These are phyloP conservation scores for Chytriomyces confervae DNA, from an alignment of 192 early-diverging fungal species.

Conservation along the genomic window DNA sequence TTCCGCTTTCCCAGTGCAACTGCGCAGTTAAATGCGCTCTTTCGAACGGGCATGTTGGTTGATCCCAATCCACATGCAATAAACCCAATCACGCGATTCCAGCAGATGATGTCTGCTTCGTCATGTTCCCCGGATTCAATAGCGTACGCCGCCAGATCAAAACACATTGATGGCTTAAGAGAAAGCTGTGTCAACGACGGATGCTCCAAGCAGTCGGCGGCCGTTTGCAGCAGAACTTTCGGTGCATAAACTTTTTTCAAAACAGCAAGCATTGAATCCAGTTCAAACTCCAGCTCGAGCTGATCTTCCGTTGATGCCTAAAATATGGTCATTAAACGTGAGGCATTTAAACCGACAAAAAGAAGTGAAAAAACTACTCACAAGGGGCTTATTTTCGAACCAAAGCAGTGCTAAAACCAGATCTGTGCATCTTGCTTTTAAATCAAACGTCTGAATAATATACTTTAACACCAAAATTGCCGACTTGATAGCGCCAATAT, in stretches of 20 bases:
- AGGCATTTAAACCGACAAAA: neutral
- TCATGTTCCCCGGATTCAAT: neutral
- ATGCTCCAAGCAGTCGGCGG: neutral
- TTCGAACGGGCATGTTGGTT: constrained; percentile 6
- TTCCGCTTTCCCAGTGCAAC: constrained; percentile 17
- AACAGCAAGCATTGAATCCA: neutral
- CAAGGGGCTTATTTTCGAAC: neutral
- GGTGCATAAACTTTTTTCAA: constrained; percentile 14
- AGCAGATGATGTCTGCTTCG: neutral
- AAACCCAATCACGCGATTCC: constrained; percentile 5
- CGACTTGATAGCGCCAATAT: neutral
- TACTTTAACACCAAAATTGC: neutral
- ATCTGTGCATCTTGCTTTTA: neutral
- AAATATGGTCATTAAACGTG: neutral
- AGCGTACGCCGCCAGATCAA: constrained; percentile 12
- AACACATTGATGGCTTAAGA: neutral
- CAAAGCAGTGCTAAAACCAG: neutral
- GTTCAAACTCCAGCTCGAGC: constrained; percentile 16
- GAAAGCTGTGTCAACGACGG: neutral
- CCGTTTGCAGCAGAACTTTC: neutral
- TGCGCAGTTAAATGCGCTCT: constrained; percentile 28
- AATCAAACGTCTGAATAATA: neutral
- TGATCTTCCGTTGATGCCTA: constrained; percentile 1
- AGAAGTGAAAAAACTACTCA: neutral
- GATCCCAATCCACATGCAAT: constrained; percentile 25